Evolutionary conservation across 2,329 filamentous ascomycete genomes (phyloP).

Genomic region (Cladosporium sp.): DNA sequence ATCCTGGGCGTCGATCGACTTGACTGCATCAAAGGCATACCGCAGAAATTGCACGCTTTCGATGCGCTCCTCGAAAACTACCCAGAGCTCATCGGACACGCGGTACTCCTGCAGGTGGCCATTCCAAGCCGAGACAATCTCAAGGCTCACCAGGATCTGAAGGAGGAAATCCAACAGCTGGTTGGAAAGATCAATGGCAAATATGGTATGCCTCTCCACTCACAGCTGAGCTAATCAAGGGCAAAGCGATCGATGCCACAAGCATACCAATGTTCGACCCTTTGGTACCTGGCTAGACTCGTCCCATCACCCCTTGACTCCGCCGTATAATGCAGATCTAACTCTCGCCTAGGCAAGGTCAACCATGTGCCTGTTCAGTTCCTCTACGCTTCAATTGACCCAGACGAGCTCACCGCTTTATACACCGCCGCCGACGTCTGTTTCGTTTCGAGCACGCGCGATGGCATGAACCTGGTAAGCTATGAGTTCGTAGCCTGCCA

Average conservation of each 20-base stretch:
- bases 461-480: conserved; percentile 94
- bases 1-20: conserved; percentile 87
- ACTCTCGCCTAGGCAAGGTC: conserved; percentile 55
- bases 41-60: conserved; percentile 88
- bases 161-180: conserved; percentile 82
- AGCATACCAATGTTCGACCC: no score
- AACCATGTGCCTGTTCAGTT: conserved; percentile 85
- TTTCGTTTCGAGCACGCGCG: conserved; percentile 85
- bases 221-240: conserved; percentile 42
- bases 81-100: conserved; percentile 82
- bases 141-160: conserved; percentile 77
- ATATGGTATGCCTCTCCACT: conserved; percentile 52
- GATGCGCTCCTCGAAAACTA: conserved; percentile 82
- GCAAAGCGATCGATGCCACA: no score
- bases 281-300: no score
- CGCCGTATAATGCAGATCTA: not conserved
- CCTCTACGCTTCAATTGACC: conserved; percentile 82
- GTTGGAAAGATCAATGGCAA: conserved; percentile 85
- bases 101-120: conserved; percentile 87
- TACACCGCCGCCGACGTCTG: conserved; percentile 82
- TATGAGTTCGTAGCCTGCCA: conserved; percentile 90
- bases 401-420: conserved; percentile 85
- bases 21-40: conserved; percentile 82
- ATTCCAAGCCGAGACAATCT: conserved; percentile 64
- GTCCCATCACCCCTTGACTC: no score